These are phyloP conservation scores for Holtermannia corniformis DNA, from an alignment of 768 basidiomycete species.

Conservation along the genomic window DNA sequence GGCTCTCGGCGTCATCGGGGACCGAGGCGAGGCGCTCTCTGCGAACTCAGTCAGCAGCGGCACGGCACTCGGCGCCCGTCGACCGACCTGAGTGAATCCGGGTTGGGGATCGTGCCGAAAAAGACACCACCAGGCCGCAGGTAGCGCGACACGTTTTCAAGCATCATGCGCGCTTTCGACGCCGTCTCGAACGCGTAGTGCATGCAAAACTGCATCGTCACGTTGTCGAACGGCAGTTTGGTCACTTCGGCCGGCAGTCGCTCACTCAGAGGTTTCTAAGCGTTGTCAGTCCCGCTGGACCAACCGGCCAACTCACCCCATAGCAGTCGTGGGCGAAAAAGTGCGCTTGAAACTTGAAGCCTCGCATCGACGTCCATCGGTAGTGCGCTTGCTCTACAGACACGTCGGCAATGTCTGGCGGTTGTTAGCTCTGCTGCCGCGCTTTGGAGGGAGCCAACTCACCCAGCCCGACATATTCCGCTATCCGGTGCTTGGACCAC, in stretches of 20 bases:
- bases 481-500: constrained; percentile 79
- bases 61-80: not conserved
- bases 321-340: constrained; percentile 90
- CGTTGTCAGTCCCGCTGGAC: not conserved
- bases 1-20: constrained; percentile 56
- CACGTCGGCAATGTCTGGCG: constrained; percentile 78
- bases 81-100: constrained; percentile 69
- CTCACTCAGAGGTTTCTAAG: constrained; percentile 54
- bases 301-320: constrained; percentile 42
- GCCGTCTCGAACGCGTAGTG: constrained; percentile 97
- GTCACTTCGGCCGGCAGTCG: constrained; percentile 58
- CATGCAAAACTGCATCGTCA: constrained; percentile 99
- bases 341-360: constrained; percentile 58
- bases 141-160: constrained; percentile 74
- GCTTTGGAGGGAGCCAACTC: constrained; percentile 22
- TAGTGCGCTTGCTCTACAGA: constrained; percentile 79
- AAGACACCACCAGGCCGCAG: constrained; percentile 80
- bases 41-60: constrained; percentile 3
- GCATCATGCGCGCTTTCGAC: constrained; percentile 79
- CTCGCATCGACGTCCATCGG: constrained; percentile 52
- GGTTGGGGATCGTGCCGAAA: constrained; percentile 93
- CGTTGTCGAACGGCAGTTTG: constrained; percentile 72
- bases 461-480: constrained; percentile 75
- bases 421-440: not conserved
- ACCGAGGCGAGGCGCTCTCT: constrained; percentile 65